Conservation (phyloP, 1,139 yeast genomes). For the Kodamaea sp. region DNA sequence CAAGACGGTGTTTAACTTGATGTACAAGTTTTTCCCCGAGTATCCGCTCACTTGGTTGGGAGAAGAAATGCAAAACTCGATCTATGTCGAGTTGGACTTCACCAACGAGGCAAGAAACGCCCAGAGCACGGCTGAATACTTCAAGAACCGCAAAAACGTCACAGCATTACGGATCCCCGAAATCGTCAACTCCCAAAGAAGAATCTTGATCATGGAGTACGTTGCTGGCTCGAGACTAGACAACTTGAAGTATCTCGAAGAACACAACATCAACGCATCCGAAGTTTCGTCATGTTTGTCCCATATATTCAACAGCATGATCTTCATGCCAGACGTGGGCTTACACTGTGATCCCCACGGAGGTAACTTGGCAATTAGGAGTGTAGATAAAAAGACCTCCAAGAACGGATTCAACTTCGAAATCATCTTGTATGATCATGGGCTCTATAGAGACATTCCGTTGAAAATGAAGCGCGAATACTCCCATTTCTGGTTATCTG, state of each 20-base stretch:
- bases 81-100: slow-evolving; percentile 87
- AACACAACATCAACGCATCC: slow-evolving; percentile 65
- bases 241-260: slow-evolving; percentile 62
- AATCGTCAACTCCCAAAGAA: slow-evolving; percentile 61
- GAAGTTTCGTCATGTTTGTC: slow-evolving; percentile 85
- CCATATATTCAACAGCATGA: slow-evolving; percentile 92
- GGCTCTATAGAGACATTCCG: slow-evolving; percentile 84
- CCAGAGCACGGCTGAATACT: slow-evolving; percentile 63
- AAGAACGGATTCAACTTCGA: slow-evolving; percentile 76
- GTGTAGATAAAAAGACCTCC: slow-evolving; percentile 27
- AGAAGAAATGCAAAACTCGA: slow-evolving; percentile 84
- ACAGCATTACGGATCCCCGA: slow-evolving; percentile 84
- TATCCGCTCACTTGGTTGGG: slow-evolving; percentile 93
- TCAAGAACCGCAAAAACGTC: slow-evolving; percentile 50
- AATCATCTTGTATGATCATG: slow-evolving; percentile 91
- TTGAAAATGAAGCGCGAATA: slow-evolving; percentile 76
- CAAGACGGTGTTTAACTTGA: slow-evolving; percentile 67
- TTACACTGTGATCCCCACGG: slow-evolving; percentile 99
- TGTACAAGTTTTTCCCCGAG: slow-evolving; percentile 84
- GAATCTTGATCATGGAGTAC: slow-evolving; percentile 88
- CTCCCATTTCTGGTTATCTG: slow-evolving; percentile 90
- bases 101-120: slow-evolving; percentile 86
- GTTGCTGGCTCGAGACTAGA: slow-evolving; percentile 83
- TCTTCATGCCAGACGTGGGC: slow-evolving; percentile 87
- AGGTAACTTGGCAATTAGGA: slow-evolving; percentile 85